These are phyloP conservation scores for Parathielavia appendiculata DNA, from an alignment of 495 filamentous ascomycete species.

Conservation along the genomic window DNA sequence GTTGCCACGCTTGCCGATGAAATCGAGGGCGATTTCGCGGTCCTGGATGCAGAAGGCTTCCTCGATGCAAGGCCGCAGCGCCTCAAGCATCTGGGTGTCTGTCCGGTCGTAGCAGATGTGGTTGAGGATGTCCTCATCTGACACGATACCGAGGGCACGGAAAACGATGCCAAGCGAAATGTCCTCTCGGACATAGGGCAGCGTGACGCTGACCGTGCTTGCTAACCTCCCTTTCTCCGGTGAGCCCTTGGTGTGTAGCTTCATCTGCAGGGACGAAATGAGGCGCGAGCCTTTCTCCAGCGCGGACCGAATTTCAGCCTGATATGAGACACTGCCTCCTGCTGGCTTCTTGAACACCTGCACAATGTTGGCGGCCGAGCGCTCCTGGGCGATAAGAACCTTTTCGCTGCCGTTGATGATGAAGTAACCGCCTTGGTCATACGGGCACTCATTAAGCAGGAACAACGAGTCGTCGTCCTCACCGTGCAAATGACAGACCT, in stretches of 20 bases:
- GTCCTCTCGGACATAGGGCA: conserved; percentile 91
- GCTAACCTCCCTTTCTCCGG: conserved; percentile 71
- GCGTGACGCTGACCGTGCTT: conserved; percentile 77
- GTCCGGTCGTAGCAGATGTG: conserved; percentile 94
- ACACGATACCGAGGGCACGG: conserved; percentile 89
- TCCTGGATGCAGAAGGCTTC: conserved; percentile 95
- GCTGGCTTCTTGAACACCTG: conserved; percentile 97
- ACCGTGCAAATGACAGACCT: conserved; percentile 81
- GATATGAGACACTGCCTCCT: conserved; percentile 80
- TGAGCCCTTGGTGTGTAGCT: conserved; percentile 79
- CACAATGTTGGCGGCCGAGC: conserved; percentile 95
- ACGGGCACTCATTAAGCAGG: conserved; percentile 88
- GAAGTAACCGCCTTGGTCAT: conserved; percentile 97
- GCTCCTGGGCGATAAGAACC: conserved; percentile 95
- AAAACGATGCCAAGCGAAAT: conserved; percentile 93
- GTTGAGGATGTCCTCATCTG: conserved; percentile 95
- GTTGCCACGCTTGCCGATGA: conserved; percentile 82
- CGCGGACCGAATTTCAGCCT: conserved; percentile 92
- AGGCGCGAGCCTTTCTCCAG: conserved; percentile 93
- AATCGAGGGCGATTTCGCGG: conserved; percentile 90
- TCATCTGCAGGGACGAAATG: conserved; percentile 83
- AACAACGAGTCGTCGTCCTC: conserved; percentile 77
- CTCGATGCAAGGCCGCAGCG: conserved; percentile 92
- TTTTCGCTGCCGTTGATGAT: conserved; percentile 99
- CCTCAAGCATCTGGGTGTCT: conserved; percentile 95